Base-by-base conservation (phyloP, 441 rosid species). In the Erysimum cheiri region DNA sequence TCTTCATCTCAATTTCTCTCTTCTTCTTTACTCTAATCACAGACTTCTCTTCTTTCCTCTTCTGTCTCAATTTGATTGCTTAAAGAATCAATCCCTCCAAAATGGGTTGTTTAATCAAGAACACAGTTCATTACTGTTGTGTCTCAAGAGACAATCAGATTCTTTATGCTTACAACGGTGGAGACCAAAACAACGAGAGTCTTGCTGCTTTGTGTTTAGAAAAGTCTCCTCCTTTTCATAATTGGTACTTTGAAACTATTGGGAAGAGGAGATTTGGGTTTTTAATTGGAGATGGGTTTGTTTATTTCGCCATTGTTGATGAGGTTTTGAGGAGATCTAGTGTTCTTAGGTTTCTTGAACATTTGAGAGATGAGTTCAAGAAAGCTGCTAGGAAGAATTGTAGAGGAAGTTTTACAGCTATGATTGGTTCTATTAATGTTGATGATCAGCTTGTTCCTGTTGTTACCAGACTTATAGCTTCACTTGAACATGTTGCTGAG, bases 211-310 rank as follows among this genome's bases (percentile, higher is more conserved):
- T 89, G 81, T 84, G 87, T 60, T 61, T 89, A 72, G 91, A 90
- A 71, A 82, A 65, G 74, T 55, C 80, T 64, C 96, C 96, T 6
- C 77, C 83, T 11, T 92, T 85, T 58, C 98, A 92, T 71, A 82
- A 65, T 64, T 88, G 95, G 95, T 92, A 92, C 77, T 88, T 86
- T 47, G 98, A 90, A 85, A 87, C 98, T 1, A 28, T 80, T 1
- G 71, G 82, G 54, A 84, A 78, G 72, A 85, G 40, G 64, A 88
- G 84, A 29, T 87, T 81, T 22, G 92, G 95, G 6, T 90, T 88
- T 64, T 55, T 92, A 59, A 75, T 88, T 0, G 92, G 87, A 74
- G 95, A 90, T 61, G 90, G 89, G 70, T 84, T 71, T 77, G 82
- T 87, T 48, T 88, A 85, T 81, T 88, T 92, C 39, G 68, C 88